phyloP scores from a whole-genome alignment of 768 basidiomycete species.

The Rubroboletus satanas region DNA sequence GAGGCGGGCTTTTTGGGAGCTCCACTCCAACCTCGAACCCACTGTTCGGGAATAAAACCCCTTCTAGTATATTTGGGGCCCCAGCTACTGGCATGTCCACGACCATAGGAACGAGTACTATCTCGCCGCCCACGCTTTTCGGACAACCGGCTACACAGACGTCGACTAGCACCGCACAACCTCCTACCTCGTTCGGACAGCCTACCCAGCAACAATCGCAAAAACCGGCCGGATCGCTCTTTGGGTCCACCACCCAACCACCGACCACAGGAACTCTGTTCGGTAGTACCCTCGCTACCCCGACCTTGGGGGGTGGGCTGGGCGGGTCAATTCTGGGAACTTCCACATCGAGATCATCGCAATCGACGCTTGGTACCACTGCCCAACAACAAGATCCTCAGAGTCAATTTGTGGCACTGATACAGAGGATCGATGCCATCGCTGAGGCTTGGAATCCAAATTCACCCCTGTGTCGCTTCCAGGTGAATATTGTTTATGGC shows the following conservation, averaged over 20 bases:
- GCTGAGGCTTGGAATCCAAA: conserved; percentile 68
- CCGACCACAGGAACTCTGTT: conserved; percentile 33
- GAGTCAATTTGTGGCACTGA: conserved; percentile 50
- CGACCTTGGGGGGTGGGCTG: conserved; percentile 30
- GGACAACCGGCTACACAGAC: conserved; percentile 23
- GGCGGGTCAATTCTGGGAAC: conserved; percentile 27
- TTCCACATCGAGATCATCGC: conserved; percentile 33
- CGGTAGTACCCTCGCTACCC: conserved; percentile 31
- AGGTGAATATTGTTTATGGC: conserved; percentile 41
- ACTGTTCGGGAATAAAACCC: conserved; percentile 36
- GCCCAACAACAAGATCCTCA: conserved; percentile 59
- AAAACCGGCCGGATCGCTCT: conserved; percentile 26
- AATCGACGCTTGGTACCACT: conserved; percentile 32
- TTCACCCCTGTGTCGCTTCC: conserved; percentile 72
- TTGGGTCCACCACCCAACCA: conserved; percentile 29
- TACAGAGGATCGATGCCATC: conserved; percentile 59
- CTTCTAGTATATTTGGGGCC: conserved; percentile 27
- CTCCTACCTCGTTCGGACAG: conserved; percentile 20
- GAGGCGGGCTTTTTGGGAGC: conserved; percentile 28
- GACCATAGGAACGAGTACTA: conserved; percentile 5
- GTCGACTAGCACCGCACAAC: conserved; percentile 11
- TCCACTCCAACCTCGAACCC: conserved; percentile 26
- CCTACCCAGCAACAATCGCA: conserved; percentile 21
- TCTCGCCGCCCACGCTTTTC: conserved; percentile 31
- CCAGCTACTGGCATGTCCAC: conserved; percentile 23